phyloP scores from a whole-genome alignment of 805 yeast genomes.

The baker's yeast (Saccharomyces cerevisiae) region DNA sequence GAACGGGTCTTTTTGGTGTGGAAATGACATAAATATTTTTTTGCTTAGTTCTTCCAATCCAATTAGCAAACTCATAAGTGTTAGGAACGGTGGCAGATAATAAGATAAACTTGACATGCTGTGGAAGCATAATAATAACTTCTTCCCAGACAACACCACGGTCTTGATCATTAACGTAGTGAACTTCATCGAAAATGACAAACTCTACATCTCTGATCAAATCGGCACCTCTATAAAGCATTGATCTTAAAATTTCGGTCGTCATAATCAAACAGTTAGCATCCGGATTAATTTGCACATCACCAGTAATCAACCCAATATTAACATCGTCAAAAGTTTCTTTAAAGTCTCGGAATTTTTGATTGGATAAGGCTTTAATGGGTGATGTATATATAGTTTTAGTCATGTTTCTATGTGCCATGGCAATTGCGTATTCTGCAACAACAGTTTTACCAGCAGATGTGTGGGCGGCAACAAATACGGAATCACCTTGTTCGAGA shows the following conservation, averaged over 20 bases:
- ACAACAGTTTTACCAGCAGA: constrained; percentile 98
- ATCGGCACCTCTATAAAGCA: constrained; percentile 96
- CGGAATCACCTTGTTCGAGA: constrained; percentile 95
- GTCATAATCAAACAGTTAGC: constrained; percentile 97
- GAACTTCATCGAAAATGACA: constrained; percentile 96
- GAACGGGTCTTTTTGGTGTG: constrained; percentile 94
- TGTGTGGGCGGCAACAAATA: constrained; percentile 96
- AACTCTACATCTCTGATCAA: constrained; percentile 93
- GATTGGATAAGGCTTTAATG: constrained; percentile 82
- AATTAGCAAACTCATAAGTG: constrained; percentile 92
- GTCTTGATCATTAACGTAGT: constrained; percentile 92
- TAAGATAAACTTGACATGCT: constrained; percentile 84
- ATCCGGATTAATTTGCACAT: constrained; percentile 93
- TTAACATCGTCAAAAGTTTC: constrained; percentile 72
- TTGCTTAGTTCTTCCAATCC: constrained; percentile 97
- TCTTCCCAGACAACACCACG: constrained; percentile 99
- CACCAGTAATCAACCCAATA: constrained; percentile 94
- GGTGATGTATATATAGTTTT: constrained; percentile 96
- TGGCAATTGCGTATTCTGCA: constrained; percentile 95
- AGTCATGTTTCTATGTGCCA: constrained; percentile 94
- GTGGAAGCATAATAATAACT: constrained; percentile 94
- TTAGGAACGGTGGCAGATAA: constrained; percentile 98
- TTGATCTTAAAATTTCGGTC: constrained; percentile 87
- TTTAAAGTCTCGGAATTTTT: constrained; percentile 81
- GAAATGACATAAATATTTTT: constrained; percentile 94